These are phyloP conservation scores for Leishmania major DNA, from an alignment of 208 protist genomes.

Conservation along the genomic window DNA sequence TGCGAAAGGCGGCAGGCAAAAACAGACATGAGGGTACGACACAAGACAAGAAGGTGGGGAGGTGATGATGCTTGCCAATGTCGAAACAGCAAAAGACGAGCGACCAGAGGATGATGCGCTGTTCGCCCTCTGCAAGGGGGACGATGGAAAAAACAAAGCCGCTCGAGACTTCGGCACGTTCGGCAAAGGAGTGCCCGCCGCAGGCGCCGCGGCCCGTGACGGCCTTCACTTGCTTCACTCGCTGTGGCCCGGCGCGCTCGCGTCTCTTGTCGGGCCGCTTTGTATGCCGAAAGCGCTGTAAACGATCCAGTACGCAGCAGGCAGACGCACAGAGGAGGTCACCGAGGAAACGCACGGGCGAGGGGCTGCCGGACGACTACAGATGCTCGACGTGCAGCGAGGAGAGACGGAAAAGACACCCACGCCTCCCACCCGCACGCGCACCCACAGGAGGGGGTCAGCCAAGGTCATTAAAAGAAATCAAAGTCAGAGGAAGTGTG, in stretches of 20 bases:
- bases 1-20: background rate
- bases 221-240: background rate
- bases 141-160: background rate
- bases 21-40: background rate
- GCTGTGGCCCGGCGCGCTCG: background rate
- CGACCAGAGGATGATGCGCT: background rate
- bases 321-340: background rate
- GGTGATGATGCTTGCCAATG: background rate
- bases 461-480: background rate
- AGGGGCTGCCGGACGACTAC: background rate
- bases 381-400: background rate
- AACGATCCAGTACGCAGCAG: background rate
- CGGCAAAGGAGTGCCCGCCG: background rate
- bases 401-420: background rate
- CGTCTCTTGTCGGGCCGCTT: background rate
- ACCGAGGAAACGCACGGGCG: background rate
- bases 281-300: background rate
- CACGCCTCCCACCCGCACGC: background rate
- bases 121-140: background rate
- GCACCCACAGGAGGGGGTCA: background rate
- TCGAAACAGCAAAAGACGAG: background rate
- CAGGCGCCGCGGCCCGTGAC: background rate
- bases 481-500: background rate
- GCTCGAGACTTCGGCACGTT: background rate
- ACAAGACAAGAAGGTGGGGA: background rate